phyloP scores from a whole-genome alignment of 768 basidiomycete genomes.

The Leccinum variicolor region DNA sequence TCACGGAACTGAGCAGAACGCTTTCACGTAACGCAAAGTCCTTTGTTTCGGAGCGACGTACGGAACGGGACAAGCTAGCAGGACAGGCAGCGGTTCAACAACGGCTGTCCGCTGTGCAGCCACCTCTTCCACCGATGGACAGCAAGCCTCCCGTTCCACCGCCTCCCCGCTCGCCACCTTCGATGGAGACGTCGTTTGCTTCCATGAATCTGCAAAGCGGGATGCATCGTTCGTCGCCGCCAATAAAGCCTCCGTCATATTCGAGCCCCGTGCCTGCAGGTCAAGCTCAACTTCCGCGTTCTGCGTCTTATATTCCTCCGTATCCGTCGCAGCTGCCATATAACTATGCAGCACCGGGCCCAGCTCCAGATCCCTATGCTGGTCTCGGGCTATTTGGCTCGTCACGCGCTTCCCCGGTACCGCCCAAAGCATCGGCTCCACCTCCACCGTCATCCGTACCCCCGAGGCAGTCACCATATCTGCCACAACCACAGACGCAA shows the following conservation, averaged over 20 bases:
- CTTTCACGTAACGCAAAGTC: constrained; percentile 56
- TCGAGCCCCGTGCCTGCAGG: constrained; percentile 4
- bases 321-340: constrained; percentile 28
- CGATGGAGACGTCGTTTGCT: constrained; percentile 51
- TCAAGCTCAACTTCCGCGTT: constrained; percentile 22
- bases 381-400: constrained; percentile 29
- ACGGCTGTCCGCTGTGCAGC: constrained; percentile 45
- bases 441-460: constrained; percentile 19
- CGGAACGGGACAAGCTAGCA: constrained; percentile 68
- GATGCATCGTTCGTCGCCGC: constrained; percentile 26
- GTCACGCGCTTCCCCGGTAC: constrained; percentile 1
- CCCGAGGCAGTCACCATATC: constrained; percentile 27
- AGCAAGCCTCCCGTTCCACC: constrained; percentile 51
- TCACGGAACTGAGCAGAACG: constrained; percentile 57
- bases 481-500: constrained; percentile 11
- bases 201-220: constrained; percentile 48
- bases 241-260: constrained; percentile 26
- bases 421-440: constrained; percentile 9
- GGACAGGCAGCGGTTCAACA: constrained; percentile 71
- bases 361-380: constrained; percentile 37
- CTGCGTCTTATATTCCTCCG: constrained; percentile 14
- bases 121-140: constrained; percentile 36
- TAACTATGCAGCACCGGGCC: constrained; percentile 12
- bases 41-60: constrained; percentile 60
- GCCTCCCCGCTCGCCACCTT: constrained; percentile 37